Base-by-base conservation (phyloP, 2,329 filamentous ascomycete genomes). In the Coniochaeta sp. region DNA sequence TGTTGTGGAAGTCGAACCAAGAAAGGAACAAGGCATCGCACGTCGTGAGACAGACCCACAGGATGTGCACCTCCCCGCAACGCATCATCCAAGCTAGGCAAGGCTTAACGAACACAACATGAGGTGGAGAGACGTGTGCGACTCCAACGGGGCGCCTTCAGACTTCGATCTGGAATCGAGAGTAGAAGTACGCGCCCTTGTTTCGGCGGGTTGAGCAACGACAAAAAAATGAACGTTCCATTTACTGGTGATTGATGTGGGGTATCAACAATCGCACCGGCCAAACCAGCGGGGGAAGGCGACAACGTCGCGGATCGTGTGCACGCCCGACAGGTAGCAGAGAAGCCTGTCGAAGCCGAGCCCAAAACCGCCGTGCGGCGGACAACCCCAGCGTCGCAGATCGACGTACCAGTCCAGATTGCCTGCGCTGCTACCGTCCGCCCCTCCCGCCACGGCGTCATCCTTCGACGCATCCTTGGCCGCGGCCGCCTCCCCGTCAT, bases 281-380 rank as follows among this genome's bases (percentile, higher is more conserved):
- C 81, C 78, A 64, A 76, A 74, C 74, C 81, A 91, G 60, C 91
- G 81, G 47, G 91, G 91, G 64, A 96, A 96, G 26, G 88, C 81
- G 51, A 95, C 87, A 22, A 91, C 81, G 67, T 96, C 91, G 64
- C 90, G 82, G 61, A 96, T 82, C 60, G 89, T 95, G 57, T 82
- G 79, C 33, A 92, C 83, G 9, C 91, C 91, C 28, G 86, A 82
- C 51, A 96, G 75, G 70, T 95, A 96, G 63, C 86, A 85, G 60
- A 96, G 69, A 56, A 96, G 77, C 51, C 91, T 82, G 73, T 96
- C 91, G 64, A 95, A 95, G 8, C 91, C 91, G 52, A 96, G 68
- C 3, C 91, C 91, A 65, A 95, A 96, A 1, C 91, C 91, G 38
- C 91, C 91, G 62, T 96, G 91, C 31, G 90, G 90, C 52, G 90